Percentiles rank a stretch among this genome's conserved stretches.
Conservation (phyloP, 495 filamentous ascomycete genomes). For the Talaromyces proteolyticus region DNA sequence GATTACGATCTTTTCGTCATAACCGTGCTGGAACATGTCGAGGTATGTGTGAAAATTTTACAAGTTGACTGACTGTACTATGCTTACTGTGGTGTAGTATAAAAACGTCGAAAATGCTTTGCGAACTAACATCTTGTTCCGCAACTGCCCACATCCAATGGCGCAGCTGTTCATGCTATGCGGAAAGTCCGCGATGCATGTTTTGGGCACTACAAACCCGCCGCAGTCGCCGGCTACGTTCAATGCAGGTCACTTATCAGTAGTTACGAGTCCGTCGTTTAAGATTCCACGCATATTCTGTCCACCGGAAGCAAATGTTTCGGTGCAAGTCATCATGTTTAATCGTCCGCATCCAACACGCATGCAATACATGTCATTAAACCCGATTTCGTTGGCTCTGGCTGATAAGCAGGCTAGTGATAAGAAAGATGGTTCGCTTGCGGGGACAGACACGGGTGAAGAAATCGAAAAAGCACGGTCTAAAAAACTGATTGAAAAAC, state of each 20-base stretch:
- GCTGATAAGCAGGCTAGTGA: conserved; percentile 57
- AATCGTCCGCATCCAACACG: conserved; percentile 75
- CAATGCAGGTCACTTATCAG: conserved; percentile 66
- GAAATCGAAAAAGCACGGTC: conserved; percentile 61
- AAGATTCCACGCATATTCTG: conserved; percentile 69
- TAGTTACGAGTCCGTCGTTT: conserved; percentile 49
- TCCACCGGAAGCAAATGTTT: conserved; percentile 49
- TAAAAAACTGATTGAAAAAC: conserved; percentile 71
- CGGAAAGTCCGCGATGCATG: conserved; percentile 74
- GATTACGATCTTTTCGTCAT: conserved; percentile 85
- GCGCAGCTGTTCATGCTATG: conserved; percentile 77
- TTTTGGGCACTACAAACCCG: conserved; percentile 75
- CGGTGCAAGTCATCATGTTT: conserved; percentile 83
- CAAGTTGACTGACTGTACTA: neutral
- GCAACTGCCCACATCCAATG: conserved; percentile 77
- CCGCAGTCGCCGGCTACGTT: conserved; percentile 40
- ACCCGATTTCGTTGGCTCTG: conserved; percentile 82
- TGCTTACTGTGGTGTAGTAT: conserved; percentile 33
- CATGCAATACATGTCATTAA: conserved; percentile 96
- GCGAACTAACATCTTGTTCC: conserved; percentile 73
- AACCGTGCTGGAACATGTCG: conserved; percentile 82
- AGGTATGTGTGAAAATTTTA: conserved; percentile 48
- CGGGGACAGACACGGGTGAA: conserved; percentile 36
- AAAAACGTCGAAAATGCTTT: conserved; percentile 84
- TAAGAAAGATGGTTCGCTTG: conserved; percentile 20